phyloP scores from a whole-genome alignment of 805 yeast genomes.

The Candida tibetensis region DNA sequence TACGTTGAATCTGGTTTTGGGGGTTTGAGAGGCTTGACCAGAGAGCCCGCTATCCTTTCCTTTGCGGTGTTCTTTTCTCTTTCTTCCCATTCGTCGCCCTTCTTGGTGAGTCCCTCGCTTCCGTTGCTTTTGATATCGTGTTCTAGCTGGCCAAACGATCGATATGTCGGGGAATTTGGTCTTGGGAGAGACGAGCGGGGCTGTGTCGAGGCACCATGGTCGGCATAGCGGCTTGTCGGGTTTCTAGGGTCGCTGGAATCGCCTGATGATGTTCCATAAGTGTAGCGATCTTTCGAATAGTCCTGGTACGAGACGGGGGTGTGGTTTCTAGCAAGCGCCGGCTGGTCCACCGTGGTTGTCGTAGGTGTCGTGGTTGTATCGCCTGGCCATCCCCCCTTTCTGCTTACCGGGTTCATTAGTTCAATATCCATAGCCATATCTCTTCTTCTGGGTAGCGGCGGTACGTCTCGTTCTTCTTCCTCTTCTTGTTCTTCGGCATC shows the following conservation, averaged over 20 bases:
- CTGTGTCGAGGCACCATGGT: background rate
- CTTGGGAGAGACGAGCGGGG: background rate
- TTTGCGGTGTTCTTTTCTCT: too few relatives aligned
- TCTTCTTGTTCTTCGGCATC: too few relatives aligned
- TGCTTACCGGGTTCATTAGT: constrained; percentile 16
- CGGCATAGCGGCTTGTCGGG: background rate
- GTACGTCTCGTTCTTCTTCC: constrained; percentile 13
- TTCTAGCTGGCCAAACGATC: constrained; percentile 15
- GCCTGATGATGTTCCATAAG: background rate
- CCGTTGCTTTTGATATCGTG: background rate
- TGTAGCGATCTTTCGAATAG: background rate
- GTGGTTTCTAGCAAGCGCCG: background rate
- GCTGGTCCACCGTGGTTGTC: too few relatives aligned
- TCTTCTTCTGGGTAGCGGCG: constrained; percentile 14
- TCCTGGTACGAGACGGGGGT: background rate
- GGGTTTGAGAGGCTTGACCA: too few relatives aligned
- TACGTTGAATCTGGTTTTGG: constrained; percentile 3
- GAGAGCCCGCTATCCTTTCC: too few relatives aligned
- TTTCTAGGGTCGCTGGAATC: background rate
- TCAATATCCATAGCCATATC: constrained; percentile 11
- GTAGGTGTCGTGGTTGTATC: background rate
- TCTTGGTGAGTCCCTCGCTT: background rate
- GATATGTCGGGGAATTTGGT: too few relatives aligned
- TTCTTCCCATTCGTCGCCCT: background rate
- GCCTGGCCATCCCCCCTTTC: background rate